A percentile compares a stretch with the other conserved stretches of the same genome.
Evolutionary conservation across 176 grass and related monocot species (phyloP).

Genomic region (Eleusine coracana): DNA sequence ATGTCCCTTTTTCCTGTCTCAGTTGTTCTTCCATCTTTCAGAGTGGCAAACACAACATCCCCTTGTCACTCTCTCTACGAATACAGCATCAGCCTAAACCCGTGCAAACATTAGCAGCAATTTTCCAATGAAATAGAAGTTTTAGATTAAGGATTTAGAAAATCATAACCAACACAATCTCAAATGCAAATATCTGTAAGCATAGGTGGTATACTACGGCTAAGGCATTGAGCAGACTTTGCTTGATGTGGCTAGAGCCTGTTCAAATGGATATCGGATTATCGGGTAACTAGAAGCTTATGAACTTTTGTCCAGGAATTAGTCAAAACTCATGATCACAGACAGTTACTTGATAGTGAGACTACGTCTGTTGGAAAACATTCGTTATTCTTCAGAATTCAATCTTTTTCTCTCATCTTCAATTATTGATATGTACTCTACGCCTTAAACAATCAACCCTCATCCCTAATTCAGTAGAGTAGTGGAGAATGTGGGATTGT

Average conservation of each 20-base stretch:
- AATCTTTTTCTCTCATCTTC: background rate
- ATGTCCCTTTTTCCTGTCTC: background rate
- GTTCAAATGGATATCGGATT: background rate
- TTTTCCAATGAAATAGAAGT: background rate
- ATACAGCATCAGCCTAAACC: background rate
- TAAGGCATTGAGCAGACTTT: background rate
- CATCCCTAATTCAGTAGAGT: background rate
- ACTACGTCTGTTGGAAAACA: background rate
- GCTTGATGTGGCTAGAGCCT: background rate
- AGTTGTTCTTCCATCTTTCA: slow-evolving; percentile 5
- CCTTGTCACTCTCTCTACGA: background rate
- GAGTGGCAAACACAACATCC: slow-evolving; percentile 14
- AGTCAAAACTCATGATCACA: background rate
- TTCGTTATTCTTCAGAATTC: background rate
- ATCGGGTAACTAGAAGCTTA: background rate
- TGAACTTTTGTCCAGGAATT: background rate
- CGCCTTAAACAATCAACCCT: background rate
- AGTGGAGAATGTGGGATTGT: background rate
- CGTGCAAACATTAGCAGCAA: background rate
- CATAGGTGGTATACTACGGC: background rate
- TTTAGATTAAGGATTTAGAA: background rate
- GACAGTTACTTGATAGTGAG: background rate
- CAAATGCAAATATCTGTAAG: background rate
- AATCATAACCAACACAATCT: slow-evolving; percentile 13
- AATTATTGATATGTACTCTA: background rate